Evolutionary conservation across 1,284 basidiomycete genomes (phyloP).

Genomic region (Flammula alnicola): DNA sequence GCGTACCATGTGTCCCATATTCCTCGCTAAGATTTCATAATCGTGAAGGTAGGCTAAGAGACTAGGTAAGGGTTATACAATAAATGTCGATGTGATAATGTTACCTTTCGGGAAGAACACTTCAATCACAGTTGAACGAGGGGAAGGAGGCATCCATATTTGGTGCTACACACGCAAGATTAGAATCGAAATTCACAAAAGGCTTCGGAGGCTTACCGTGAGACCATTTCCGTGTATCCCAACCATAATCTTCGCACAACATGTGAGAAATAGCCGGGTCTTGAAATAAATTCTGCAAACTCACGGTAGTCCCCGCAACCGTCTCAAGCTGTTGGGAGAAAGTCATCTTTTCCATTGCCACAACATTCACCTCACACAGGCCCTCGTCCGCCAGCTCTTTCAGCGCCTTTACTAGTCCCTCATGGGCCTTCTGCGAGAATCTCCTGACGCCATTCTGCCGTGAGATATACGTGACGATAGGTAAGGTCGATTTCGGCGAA

Average conservation of each 20-base stretch:
- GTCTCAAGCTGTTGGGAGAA: not conserved
- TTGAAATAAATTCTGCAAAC: too few relatives aligned
- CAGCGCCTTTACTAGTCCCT: conserved; percentile 12
- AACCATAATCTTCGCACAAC: conserved; percentile 44
- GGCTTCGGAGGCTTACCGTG: conserved; percentile 30
- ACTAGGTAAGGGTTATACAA: not conserved
- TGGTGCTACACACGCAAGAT: conserved; percentile 36
- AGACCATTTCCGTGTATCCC: conserved; percentile 49
- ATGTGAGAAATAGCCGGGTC: too few relatives aligned
- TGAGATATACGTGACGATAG: conserved; percentile 44
- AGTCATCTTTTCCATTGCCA: not conserved
- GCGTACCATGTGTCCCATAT: conserved; percentile 42
- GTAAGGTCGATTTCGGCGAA: conserved; percentile 20
- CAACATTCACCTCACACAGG: not conserved
- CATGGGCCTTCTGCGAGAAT: conserved; percentile 23
- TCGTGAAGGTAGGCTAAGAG: conserved; percentile 41
- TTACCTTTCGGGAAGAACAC: conserved; percentile 41
- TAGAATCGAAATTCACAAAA: not conserved
- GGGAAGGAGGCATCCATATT: conserved; percentile 45
- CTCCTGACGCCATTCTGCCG: conserved; percentile 39
- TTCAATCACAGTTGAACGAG: conserved; percentile 43
- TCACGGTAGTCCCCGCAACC: conserved; percentile 9
- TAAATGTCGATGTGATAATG: conserved; percentile 1
- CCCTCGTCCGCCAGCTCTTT: not conserved
- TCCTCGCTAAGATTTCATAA: conserved; percentile 46